Percentiles rank a stretch among this genome's conserved stretches.
These are phyloP conservation scores for Nidula niveotomentosa DNA, from an alignment of 1,284 basidiomycete genomes.

Conservation along the genomic window DNA sequence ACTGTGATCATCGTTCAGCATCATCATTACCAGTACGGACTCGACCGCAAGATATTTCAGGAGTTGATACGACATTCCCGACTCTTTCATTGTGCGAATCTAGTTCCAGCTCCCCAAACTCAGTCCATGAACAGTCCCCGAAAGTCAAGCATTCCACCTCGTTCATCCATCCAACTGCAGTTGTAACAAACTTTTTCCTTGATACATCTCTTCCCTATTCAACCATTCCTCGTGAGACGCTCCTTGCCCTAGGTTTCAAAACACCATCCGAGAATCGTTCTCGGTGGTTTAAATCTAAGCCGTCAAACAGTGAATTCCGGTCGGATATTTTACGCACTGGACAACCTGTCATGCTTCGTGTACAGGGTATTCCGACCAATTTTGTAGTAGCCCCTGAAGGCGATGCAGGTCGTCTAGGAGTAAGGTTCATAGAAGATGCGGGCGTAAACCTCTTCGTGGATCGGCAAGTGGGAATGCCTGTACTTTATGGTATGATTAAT, in stretches of 20 bases:
- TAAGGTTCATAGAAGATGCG: not conserved
- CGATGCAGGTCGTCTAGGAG: not conserved
- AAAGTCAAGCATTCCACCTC: too few relatives aligned
- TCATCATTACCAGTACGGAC: too few relatives aligned
- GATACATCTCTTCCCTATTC: constrained; percentile 33
- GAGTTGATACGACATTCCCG: too few relatives aligned
- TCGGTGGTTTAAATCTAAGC: too few relatives aligned
- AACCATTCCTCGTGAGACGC: constrained; percentile 26
- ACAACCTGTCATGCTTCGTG: not conserved
- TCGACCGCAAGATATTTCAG: too few relatives aligned
- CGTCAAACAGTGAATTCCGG: not conserved
- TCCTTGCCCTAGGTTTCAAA: constrained; percentile 26
- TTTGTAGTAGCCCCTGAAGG: not conserved
- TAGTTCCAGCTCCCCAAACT: too few relatives aligned
- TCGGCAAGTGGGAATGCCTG: not conserved
- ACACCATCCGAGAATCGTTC: not conserved
- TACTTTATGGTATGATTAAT: not conserved
- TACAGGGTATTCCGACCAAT: not conserved
- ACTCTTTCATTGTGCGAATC: too few relatives aligned
- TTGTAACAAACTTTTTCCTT: constrained; percentile 35
- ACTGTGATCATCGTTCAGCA: too few relatives aligned
- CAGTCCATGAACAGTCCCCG: too few relatives aligned
- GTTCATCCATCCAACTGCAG: constrained; percentile 3
- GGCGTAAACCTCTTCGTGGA: not conserved
- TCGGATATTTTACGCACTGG: not conserved